Base-by-base conservation (phyloP, 345 rosid genomes). In the Noccaea bulbosa region DNA sequence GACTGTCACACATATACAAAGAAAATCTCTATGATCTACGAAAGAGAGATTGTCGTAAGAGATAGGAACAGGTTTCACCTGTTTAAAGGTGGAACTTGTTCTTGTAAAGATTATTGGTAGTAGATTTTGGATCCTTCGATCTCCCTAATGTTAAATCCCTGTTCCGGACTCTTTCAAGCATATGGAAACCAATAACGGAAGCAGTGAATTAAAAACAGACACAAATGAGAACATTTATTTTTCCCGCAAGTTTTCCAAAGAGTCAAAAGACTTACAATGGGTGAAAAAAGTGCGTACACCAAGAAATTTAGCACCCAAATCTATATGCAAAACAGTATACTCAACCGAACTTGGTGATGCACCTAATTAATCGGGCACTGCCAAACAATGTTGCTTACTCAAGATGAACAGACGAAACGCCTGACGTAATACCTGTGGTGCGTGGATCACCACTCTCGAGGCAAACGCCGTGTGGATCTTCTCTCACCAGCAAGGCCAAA, bases 381-480 rank as follows among this genome's bases (percentile, higher is more conserved):
- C 58, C 33, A 57, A 76, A 63, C 41, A 70, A 56, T 69, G 67
- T 63, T 62, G 71, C 24, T 86, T 79, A 86, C 62, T 79, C 72
- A 33, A 93, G 81, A 38, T 71, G 73, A 78, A 86, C 47, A 1
- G 88, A 78, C 59, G 93, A 84, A 73, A 88, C 83, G 24, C 79
- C 87, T 17, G 88, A 76, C 53, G 90, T 78, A 49, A 92, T 75
- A 67, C 82, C 83, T 68, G 55, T 54, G 58, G 79, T 81, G 78
- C 93, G 83, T 46, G 98, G 97, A 75, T 94, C 98, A 33, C 87
- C 82, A 52, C 79, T 77, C 81, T 92, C 98, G 72, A 95, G 71
- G 47, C 84, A 81, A 77, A 92, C 92, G 12, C 99, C 98, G 5
- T 59, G 79, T 49, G 99, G 90, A 67, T 95, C 99, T 90, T 92